These are phyloP conservation scores for Ophiocordyceps camponoti-saundersi DNA, from an alignment of 2,329 filamentous ascomycete genomes.

Conservation along the genomic window DNA sequence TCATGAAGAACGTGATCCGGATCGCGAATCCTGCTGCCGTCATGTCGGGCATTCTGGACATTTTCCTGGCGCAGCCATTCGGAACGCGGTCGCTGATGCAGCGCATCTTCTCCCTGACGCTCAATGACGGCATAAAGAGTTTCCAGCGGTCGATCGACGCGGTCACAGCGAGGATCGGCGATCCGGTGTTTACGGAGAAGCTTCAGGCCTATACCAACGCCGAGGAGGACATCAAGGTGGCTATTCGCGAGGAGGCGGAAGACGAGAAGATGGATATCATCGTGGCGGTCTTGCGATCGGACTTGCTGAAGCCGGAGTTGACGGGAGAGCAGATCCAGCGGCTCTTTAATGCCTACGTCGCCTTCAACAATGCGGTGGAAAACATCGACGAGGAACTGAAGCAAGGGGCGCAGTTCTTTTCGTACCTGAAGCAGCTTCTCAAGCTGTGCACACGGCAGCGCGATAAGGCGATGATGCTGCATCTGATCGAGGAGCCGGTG, in stretches of 20 bases:
- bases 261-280: slow-evolving; percentile 68
- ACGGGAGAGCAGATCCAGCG: slow-evolving; percentile 60
- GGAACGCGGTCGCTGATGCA: slow-evolving; percentile 81
- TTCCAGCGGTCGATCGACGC: slow-evolving; percentile 79
- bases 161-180: slow-evolving; percentile 61
- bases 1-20: slow-evolving; percentile 92
- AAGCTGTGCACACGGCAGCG: slow-evolving; percentile 83
- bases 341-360: slow-evolving; percentile 87
- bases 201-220: slow-evolving; percentile 64
- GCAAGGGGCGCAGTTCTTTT: slow-evolving; percentile 81
- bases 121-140: slow-evolving; percentile 75
- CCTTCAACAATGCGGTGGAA: slow-evolving; percentile 88
- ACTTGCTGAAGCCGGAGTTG: slow-evolving; percentile 56
- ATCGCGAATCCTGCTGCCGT: slow-evolving; percentile 93
- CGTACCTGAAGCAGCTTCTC: slow-evolving; percentile 82
- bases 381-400: slow-evolving; percentile 79
- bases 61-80: slow-evolving; percentile 92
- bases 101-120: slow-evolving; percentile 79
- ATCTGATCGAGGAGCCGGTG: slow-evolving; percentile 90
- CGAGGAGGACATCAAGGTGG: slow-evolving; percentile 56
- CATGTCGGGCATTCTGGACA: slow-evolving; percentile 87
- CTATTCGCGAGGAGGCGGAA: slow-evolving; percentile 56
- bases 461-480: slow-evolving; percentile 95
- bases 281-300: slow-evolving; percentile 68
- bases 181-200: slow-evolving; percentile 63